Conservation (phyloP, 2,329 filamentous ascomycete species). For the Cryphonectria parasitica region DNA sequence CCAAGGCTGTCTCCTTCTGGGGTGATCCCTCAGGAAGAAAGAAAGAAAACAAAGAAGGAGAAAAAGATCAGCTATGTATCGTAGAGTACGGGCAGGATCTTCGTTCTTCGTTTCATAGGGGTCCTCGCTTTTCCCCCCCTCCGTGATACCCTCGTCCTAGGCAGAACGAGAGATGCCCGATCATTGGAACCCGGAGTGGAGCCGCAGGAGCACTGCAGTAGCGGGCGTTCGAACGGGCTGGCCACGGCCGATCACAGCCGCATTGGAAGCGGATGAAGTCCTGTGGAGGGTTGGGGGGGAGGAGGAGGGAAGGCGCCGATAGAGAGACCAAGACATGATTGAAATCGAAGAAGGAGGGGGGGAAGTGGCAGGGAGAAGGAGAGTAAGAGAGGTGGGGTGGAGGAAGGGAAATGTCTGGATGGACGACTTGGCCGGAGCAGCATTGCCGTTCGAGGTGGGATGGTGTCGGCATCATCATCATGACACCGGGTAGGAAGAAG, state of each 20-base stretch:
- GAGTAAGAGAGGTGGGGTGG: neutral
- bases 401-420: neutral
- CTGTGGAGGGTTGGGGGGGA: neutral
- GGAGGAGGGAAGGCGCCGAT: neutral
- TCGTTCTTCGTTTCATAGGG: neutral
- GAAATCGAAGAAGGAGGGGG: neutral
- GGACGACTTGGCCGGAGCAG: neutral
- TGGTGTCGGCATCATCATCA: constrained; percentile 2
- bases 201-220: neutral
- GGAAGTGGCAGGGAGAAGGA: neutral
- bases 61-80: neutral
- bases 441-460: neutral
- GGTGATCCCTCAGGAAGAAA: neutral
- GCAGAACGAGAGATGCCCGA: neutral
- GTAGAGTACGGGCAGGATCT: neutral
- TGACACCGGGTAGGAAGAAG: neutral
- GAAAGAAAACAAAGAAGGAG: neutral
- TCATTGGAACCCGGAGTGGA: neutral
- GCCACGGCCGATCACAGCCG: constrained; percentile 2
- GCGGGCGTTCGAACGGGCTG: neutral
- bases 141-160: neutral
- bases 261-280: neutral
- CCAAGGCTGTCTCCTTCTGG: neutral
- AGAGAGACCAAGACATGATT: neutral
- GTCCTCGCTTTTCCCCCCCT: neutral